Evolutionary conservation across 805 yeast genomes (phyloP), one percentile per base, ranked within the genome.

Genomic region (Metschnikowia matae): DNA sequence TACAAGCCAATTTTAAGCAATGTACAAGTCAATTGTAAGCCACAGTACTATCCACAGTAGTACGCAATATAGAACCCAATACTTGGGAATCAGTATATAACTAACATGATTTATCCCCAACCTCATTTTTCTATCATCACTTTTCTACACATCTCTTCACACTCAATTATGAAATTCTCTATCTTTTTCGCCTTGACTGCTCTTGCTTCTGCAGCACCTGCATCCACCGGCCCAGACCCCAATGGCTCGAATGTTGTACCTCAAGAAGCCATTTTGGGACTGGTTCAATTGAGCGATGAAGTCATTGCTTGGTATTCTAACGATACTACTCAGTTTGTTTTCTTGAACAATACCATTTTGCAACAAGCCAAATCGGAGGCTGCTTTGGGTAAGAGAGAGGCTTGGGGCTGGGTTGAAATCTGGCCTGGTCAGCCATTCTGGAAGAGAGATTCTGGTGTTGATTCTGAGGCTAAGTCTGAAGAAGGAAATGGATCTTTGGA

Each of bases 341-440:
- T 57, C 38, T 52, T 57, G 51, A 57, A 57, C 51, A 38, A 52
- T 48, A 57, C 60, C 26, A 23, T 52, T 17, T 48, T 57, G 57
- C 56, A 51, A 3, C 51, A 55, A 26, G 57, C 54, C 18, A 52
- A 55, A 31, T 42, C 23, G 32, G 50, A 50, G 21, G 36, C 49
- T n/a, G 41, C 53, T 8, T 44, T 55, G 44, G 39, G 38, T 14
- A 57, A 50, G 42, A 57, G 61, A 49, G 60, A 57, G 18, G 57
- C 52, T 13, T 49, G 49, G 43, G 45, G 43, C 20, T 55, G 58
- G 58, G 50, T 55, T 11, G 29, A 35, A 8, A 48, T 53, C 46
- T 46, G 43, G 33, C 50, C 53, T 11, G 57, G 56, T 4, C 48
- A 55, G 36, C 54, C 60, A 21, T 21, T 55, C 39, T 52, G 43